phyloP scores from a whole-genome alignment of 176 grass and related monocot genomes.

The Phragmites australis region DNA sequence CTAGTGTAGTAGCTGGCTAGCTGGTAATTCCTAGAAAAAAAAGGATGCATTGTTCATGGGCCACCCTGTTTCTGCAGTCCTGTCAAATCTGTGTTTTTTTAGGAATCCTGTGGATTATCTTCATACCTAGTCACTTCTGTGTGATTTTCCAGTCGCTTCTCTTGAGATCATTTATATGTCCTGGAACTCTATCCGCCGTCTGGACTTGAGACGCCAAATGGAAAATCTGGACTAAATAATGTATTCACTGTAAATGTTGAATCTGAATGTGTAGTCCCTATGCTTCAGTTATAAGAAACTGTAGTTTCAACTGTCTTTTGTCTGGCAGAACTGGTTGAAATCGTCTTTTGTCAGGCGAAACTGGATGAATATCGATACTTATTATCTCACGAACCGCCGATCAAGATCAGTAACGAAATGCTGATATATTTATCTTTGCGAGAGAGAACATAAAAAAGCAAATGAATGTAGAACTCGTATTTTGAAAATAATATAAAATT shows the following conservation, averaged over 20 bases:
- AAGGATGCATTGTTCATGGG: background rate
- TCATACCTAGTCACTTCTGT: background rate
- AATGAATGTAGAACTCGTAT: background rate
- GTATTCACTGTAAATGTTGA: background rate
- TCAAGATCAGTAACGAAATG: background rate
- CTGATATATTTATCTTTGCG: background rate
- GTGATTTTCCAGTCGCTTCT: slow-evolving; percentile 7
- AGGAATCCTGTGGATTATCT: background rate
- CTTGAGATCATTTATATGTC: background rate
- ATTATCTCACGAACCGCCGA: too few species aligned
- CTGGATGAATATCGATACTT: background rate
- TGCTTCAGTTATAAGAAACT: background rate
- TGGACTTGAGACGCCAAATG: slow-evolving; percentile 10
- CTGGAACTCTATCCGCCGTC: background rate
- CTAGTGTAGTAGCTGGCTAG: slow-evolving; percentile 16
- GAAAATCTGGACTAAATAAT: background rate
- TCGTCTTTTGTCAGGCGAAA: background rate
- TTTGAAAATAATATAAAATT: background rate
- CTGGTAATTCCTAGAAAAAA: background rate
- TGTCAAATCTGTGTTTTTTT: slow-evolving; percentile 6
- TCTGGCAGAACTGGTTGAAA: background rate
- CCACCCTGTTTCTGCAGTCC: background rate
- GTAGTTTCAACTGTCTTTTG: background rate
- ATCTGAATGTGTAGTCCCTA: background rate
- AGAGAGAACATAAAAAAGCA: background rate